These are phyloP conservation scores for Sporisorium reilianum DNA, from an alignment of 1,284 basidiomycete genomes.

Conservation along the genomic window DNA sequence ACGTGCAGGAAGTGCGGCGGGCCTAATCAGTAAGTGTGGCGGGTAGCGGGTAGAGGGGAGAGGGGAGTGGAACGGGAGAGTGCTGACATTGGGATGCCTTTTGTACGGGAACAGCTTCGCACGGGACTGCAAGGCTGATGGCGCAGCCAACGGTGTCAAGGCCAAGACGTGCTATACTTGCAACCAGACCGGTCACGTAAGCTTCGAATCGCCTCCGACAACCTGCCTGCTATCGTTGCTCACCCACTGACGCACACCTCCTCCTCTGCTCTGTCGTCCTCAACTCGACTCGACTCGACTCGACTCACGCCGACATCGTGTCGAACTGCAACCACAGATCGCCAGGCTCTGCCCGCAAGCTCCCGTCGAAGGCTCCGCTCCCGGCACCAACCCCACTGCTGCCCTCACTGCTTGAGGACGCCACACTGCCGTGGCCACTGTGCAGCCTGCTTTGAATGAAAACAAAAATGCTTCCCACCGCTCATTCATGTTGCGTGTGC, in stretches of 20 bases:
- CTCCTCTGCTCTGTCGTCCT: too few relatives aligned
- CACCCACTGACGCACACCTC: too few relatives aligned
- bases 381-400: slow-evolving; percentile 30
- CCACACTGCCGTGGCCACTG: background rate
- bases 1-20: slow-evolving; percentile 40
- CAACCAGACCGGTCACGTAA: slow-evolving; percentile 40
- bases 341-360: slow-evolving; percentile 39
- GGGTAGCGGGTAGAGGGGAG: too few relatives aligned
- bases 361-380: slow-evolving; percentile 13
- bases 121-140: slow-evolving; percentile 36
- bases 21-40: slow-evolving; percentile 26
- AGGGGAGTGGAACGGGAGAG: background rate
- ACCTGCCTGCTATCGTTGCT: too few relatives aligned
- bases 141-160: background rate
- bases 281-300: too few relatives aligned
- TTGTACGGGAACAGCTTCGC: slow-evolving; percentile 13
- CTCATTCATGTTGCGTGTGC: too few relatives aligned
- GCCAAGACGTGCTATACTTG: slow-evolving; percentile 44
- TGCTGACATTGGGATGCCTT: background rate
- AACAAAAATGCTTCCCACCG: too few relatives aligned
- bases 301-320: too few relatives aligned
- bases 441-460: background rate
- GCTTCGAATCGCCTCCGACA: too few relatives aligned
- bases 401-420: slow-evolving; percentile 33
- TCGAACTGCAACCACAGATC: too few relatives aligned